Evolutionary conservation across 495 filamentous ascomycete species (phyloP).

Genomic region (Trichoderma virens): DNA sequence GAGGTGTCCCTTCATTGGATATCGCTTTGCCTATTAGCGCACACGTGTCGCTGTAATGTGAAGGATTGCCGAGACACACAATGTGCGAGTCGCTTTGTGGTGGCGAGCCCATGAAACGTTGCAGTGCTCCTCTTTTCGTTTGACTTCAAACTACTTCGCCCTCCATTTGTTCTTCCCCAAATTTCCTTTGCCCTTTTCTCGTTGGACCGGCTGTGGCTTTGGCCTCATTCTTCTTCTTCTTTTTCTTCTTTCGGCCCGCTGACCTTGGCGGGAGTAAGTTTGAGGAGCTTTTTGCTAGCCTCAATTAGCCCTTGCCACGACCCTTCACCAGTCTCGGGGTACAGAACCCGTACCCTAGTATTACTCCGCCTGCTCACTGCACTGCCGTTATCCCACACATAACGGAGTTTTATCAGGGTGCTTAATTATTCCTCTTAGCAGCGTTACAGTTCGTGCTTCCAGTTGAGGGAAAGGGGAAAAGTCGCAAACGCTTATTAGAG

Average conservation of each 20-base stretch:
- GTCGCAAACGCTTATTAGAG: not conserved
- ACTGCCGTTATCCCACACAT: no score
- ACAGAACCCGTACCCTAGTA: not conserved
- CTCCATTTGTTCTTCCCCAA: not conserved
- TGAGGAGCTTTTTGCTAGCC: not conserved
- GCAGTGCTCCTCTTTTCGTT: not conserved
- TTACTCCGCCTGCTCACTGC: no score
- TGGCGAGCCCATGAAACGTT: slow-evolving; percentile 7
- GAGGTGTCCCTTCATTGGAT: not conserved
- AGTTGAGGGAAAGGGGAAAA: not conserved
- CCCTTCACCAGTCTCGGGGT: not conserved
- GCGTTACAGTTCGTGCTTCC: not conserved
- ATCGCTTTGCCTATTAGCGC: not conserved
- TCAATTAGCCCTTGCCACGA: not conserved
- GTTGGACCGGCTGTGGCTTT: not conserved
- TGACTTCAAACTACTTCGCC: not conserved
- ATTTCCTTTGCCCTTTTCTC: not conserved
- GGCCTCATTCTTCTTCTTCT: not conserved
- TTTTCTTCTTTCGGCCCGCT: not conserved
- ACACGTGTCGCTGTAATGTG: slow-evolving; percentile 5
- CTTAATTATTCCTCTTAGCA: no score
- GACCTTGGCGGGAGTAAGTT: not conserved
- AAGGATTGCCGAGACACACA: not conserved
- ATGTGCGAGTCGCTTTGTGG: not conserved
- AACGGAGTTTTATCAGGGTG: no score